These are phyloP conservation scores for Fusarium redolens DNA, from an alignment of 2,329 filamentous ascomycete species.

Conservation along the genomic window DNA sequence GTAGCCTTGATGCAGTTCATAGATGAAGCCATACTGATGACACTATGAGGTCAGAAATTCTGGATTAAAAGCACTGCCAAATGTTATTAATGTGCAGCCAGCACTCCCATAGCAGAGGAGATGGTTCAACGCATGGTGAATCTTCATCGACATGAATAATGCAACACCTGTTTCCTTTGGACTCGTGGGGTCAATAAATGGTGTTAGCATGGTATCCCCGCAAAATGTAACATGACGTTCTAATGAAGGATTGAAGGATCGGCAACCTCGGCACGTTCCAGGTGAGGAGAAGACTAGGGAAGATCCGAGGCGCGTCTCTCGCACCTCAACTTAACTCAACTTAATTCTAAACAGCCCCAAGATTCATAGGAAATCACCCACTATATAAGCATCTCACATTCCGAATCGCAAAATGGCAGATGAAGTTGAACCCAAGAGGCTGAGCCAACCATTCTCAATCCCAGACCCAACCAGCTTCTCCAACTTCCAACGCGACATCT, in stretches of 20 bases:
- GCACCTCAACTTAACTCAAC: neutral
- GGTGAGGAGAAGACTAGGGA: neutral
- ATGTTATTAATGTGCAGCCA: too few species aligned
- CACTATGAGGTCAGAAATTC: neutral
- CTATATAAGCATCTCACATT: rapidly evolving
- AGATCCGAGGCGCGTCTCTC: neutral
- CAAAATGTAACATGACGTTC: neutral
- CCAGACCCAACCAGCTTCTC: constrained; percentile 36
- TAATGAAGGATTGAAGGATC: neutral
- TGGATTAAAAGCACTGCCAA: neutral
- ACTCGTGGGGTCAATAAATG: neutral
- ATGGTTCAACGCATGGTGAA: too few species aligned
- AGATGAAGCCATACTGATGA: neutral
- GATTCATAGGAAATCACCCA: rapidly evolving
- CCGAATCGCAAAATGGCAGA: neutral
- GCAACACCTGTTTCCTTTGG: rapidly evolving
- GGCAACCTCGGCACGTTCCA: constrained; percentile 7
- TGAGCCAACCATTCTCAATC: constrained; percentile 15
- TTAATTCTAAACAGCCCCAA: rapidly evolving
- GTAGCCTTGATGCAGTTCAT: neutral
- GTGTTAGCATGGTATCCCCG: neutral
- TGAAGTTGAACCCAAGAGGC: constrained; percentile 8
- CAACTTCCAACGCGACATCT: constrained; percentile 40
- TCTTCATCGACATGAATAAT: neutral
- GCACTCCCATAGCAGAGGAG: too few species aligned